Percentiles rank a stretch among this genome's conserved stretches.
These are phyloP conservation scores for Beta vulgaris DNA, from an alignment of 148 eudicot genomes.

Conservation along the genomic window DNA sequence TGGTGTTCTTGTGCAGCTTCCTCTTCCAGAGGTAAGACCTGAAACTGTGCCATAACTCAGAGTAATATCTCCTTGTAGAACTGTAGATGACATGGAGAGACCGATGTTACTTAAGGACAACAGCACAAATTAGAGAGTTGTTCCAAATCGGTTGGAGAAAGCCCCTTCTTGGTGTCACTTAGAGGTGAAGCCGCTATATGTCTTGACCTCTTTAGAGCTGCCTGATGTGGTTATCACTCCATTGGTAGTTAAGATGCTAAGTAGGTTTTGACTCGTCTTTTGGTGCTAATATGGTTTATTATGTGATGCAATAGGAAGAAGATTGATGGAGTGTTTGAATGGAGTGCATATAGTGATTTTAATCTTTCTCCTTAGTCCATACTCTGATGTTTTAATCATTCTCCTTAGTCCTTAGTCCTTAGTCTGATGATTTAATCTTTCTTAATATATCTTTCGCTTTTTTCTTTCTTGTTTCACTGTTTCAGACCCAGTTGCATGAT, in stretches of 20 bases:
- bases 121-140: no score
- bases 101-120: no score
- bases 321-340: not conserved
- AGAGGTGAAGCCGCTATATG: not conserved
- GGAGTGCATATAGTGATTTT: not conserved
- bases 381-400: not conserved
- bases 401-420: not conserved
- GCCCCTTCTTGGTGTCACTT: not conserved
- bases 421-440: not conserved
- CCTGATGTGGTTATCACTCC: not conserved
- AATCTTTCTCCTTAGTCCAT: not conserved
- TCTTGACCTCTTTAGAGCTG: not conserved
- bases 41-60: not conserved
- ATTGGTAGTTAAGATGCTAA: not conserved
- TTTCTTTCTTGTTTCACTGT: not conserved
- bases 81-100: not conserved
- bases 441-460: not conserved
- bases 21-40: conserved; percentile 62
- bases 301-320: not conserved
- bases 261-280: not conserved
- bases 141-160: conserved; percentile 1
- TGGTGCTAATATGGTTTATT: not conserved
- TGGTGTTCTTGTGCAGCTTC: conserved; percentile 86
- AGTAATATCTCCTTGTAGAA: not conserved
- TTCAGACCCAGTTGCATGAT: conserved; percentile 3